phyloP scores from a whole-genome alignment of 208 protist species.

The Strigomonas culicis region DNA sequence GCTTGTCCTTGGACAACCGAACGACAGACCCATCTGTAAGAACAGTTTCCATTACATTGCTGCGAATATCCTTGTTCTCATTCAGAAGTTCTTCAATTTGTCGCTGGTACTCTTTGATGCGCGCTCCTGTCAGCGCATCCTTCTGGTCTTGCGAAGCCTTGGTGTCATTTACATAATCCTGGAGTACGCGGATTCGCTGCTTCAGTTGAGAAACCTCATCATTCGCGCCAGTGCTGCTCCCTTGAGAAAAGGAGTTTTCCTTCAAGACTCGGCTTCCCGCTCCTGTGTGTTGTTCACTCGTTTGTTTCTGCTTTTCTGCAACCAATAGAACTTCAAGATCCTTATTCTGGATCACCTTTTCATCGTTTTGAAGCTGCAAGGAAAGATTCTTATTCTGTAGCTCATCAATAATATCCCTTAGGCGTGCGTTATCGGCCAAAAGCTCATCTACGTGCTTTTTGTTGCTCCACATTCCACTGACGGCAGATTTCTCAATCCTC shows the following conservation, averaged over 20 bases:
- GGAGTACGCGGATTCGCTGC: slow-evolving; percentile 16
- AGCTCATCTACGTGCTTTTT: too few relatives aligned
- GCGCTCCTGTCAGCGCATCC: slow-evolving; percentile 17
- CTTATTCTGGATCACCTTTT: slow-evolving; percentile 1
- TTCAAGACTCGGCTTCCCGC: not conserved
- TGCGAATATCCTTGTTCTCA: slow-evolving; percentile 36
- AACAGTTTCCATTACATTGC: not conserved
- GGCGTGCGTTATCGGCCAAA: not conserved
- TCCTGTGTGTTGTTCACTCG: not conserved
- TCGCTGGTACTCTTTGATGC: slow-evolving; percentile 29
- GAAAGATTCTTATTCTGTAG: not conserved
- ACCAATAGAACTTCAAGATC: slow-evolving; percentile 11
- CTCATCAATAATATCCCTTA: slow-evolving; percentile 2
- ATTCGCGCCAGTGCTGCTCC: not conserved
- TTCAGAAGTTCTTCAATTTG: slow-evolving; percentile 45
- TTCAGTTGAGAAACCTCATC: not conserved
- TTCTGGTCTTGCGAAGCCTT: slow-evolving; percentile 23
- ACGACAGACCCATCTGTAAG: slow-evolving; percentile 14
- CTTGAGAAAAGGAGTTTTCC: not conserved
- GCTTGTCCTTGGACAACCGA: slow-evolving; percentile 66
- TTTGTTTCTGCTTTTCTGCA: not conserved
- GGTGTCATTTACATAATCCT: slow-evolving; percentile 17
- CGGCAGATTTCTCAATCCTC: not conserved
- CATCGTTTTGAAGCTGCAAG: slow-evolving; percentile 8
- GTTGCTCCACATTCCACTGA: not conserved